Conservation (phyloP, 306 rosid species). For the Chamaecrista fasciculata region DNA sequence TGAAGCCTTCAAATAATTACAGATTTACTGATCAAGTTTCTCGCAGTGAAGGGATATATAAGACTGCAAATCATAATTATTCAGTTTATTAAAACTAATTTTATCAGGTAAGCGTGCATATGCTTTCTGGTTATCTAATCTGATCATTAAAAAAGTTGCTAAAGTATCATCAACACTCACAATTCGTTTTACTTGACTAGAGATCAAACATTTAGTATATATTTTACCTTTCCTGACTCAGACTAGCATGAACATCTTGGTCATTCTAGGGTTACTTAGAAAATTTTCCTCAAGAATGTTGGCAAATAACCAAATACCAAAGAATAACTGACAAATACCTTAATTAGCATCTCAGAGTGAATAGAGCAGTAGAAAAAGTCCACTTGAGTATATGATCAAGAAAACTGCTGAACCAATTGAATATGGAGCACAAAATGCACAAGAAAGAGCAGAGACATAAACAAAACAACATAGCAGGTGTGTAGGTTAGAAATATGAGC, state of each 20-base stretch:
- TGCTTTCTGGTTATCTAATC: background rate
- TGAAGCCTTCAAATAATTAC: background rate
- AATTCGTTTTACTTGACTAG: background rate
- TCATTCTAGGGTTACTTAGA: constrained; percentile 5
- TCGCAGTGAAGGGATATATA: background rate
- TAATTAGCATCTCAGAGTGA: background rate
- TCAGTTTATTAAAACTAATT: background rate
- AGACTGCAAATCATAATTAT: background rate
- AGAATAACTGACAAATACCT: background rate
- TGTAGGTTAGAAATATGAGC: constrained; percentile 17
- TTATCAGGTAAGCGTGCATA: background rate
- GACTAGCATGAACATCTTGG: background rate
- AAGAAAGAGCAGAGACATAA: background rate
- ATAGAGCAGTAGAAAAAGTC: background rate
- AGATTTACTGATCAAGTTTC: background rate
- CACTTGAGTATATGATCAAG: background rate
- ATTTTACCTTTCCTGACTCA: background rate
- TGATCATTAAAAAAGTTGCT: background rate
- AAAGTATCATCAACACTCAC: too few relatives aligned
- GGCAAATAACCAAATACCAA: background rate
- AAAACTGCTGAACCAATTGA: constrained; percentile 7
- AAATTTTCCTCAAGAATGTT: background rate
- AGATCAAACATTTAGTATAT: background rate
- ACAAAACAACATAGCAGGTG: constrained; percentile 9
- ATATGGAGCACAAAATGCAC: background rate